Conservation (phyloP, 805 yeast species). For the Barnettozyma pratensis region DNA sequence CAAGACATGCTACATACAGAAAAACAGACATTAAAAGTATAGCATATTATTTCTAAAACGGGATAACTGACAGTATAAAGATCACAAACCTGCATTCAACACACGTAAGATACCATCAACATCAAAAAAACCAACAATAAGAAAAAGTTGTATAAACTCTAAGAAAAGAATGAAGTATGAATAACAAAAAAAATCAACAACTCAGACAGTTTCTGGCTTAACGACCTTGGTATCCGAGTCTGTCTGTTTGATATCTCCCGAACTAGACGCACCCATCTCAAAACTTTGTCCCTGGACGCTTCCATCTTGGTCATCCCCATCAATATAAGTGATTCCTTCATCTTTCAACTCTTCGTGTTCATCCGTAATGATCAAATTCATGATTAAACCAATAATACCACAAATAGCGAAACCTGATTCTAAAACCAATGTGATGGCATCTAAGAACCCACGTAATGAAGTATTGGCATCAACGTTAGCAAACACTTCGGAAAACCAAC, state of each 20-base stretch:
- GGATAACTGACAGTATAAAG: neutral
- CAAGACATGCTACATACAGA: no score
- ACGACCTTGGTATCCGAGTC: neutral
- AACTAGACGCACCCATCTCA: conserved; percentile 13
- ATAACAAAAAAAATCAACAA: no score
- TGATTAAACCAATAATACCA: conserved; percentile 57
- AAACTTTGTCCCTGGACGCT: conserved; percentile 4
- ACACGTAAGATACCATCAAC: neutral
- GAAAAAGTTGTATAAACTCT: neutral
- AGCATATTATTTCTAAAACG: no score
- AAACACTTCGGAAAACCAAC: conserved; percentile 62
- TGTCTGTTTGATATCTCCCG: neutral
- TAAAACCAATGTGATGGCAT: conserved; percentile 64
- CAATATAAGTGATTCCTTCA: conserved; percentile 15
- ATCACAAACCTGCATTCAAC: neutral
- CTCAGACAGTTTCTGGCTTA: neutral
- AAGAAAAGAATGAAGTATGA: neutral
- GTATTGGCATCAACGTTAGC: conserved; percentile 57
- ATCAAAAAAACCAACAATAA: no score
- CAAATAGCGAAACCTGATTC: conserved; percentile 71
- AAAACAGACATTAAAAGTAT: no score
- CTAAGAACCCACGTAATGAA: conserved; percentile 52
- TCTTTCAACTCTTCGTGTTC: conserved; percentile 1
- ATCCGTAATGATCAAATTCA: conserved; percentile 51
- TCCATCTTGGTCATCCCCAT: conserved; percentile 10